A percentile compares a stretch with the other conserved stretches of the same genome.
Conservation (phyloP, 106 monocot species). For the Acorus gramineus region DNA sequence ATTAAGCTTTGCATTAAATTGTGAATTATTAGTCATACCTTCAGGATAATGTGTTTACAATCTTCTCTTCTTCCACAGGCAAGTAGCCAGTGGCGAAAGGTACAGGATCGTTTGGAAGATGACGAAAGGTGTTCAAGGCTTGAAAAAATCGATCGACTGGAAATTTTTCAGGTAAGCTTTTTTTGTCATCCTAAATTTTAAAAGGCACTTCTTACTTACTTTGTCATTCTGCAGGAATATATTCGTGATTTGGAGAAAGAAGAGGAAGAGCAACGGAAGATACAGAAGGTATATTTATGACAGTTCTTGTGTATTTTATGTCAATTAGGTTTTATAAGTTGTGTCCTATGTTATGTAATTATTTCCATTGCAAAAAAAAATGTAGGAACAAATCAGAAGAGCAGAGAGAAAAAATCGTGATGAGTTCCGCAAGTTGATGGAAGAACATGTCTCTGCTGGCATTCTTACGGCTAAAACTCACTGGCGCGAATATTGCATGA, state of each 20-base stretch:
- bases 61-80: constrained; percentile 26
- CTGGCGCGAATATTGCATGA: constrained; percentile 91
- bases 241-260: constrained; percentile 86
- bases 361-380: not conserved
- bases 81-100: constrained; percentile 90
- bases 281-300: constrained; percentile 53
- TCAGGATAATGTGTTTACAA: not conserved
- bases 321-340: not conserved
- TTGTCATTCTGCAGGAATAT: constrained; percentile 58
- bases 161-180: constrained; percentile 72
- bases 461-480: constrained; percentile 81
- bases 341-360: constrained; percentile 1
- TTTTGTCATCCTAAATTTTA: not conserved
- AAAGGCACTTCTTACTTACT: constrained; percentile 5
- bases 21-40: not conserved
- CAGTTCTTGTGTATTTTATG: not conserved
- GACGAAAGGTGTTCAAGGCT: constrained; percentile 90
- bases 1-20: not conserved
- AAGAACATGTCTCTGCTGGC: constrained; percentile 62
- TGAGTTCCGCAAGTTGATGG: constrained; percentile 83
- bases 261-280: constrained; percentile 86
- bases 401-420: constrained; percentile 90
- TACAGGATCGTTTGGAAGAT: constrained; percentile 82
- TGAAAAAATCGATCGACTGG: constrained; percentile 85
- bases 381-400: constrained; percentile 65